phyloP scores from a whole-genome alignment of 345 rosid species.

The Odontarrhena argentea region DNA sequence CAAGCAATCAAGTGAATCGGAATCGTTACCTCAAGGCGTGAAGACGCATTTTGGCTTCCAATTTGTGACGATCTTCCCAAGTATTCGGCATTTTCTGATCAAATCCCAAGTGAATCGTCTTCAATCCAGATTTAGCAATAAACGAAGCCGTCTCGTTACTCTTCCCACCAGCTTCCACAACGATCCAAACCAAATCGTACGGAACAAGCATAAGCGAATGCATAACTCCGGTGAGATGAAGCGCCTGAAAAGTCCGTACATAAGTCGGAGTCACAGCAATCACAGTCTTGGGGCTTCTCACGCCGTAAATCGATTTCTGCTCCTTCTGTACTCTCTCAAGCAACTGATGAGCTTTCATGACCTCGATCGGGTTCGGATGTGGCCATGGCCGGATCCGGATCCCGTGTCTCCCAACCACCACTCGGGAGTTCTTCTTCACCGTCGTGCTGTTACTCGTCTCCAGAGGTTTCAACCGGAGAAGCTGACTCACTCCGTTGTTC shows the following conservation, averaged over 20 bases:
- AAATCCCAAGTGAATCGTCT: conserved; percentile 68
- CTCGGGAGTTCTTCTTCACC: conserved; percentile 50
- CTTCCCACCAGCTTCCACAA: conserved; percentile 88
- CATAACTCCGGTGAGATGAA: conserved; percentile 92
- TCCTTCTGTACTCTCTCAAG: conserved; percentile 88
- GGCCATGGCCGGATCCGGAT: conserved; percentile 99
- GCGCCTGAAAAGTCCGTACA: conserved; percentile 93
- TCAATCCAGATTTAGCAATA: conserved; percentile 67
- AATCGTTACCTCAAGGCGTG: conserved; percentile 66
- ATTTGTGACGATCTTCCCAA: conserved; percentile 70
- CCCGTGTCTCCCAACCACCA: conserved; percentile 96
- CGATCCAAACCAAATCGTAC: conserved; percentile 91
- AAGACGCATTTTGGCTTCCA: conserved; percentile 85
- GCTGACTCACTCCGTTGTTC: conserved; percentile 28
- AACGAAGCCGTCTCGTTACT: conserved; percentile 81
- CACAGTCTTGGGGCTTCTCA: conserved; percentile 65
- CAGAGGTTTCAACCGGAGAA: conserved; percentile 32
- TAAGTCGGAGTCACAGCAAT: conserved; percentile 93
- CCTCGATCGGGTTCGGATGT: conserved; percentile 90
- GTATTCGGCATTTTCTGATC: conserved; percentile 66
- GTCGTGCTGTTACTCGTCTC: conserved; percentile 28
- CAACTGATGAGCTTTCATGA: conserved; percentile 83
- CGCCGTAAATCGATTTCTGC: conserved; percentile 79
- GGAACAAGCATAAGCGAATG: conserved; percentile 93
- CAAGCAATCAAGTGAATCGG: not conserved